phyloP scores from a whole-genome alignment of 495 filamentous ascomycete genomes.

The Wilcoxina mikolae region DNA sequence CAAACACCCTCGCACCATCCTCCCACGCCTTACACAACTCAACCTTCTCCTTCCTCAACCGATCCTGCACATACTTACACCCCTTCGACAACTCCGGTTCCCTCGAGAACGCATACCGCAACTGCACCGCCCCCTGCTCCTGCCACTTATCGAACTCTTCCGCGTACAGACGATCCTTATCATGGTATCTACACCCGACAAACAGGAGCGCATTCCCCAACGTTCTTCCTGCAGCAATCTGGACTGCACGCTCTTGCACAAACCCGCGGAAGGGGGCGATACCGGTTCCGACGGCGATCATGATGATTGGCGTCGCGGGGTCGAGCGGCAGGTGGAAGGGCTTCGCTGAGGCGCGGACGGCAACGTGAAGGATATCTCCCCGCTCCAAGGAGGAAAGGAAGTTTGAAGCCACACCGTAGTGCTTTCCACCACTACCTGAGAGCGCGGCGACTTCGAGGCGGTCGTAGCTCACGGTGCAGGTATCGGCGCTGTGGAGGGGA shows the following conservation, averaged over 20 bases:
- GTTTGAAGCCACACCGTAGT: conserved; percentile 41
- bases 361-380: conserved; percentile 48
- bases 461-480: conserved; percentile 51
- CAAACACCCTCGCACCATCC: conserved; percentile 46
- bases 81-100: conserved; percentile 29
- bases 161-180: conserved; percentile 45
- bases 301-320: conserved; percentile 49
- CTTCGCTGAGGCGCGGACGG: conserved; percentile 41
- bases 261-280: conserved; percentile 60
- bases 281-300: conserved; percentile 45
- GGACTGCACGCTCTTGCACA: conserved; percentile 48
- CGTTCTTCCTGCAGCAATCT: conserved; percentile 37
- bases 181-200: conserved; percentile 45
- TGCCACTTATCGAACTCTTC: conserved; percentile 48
- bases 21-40: conserved; percentile 41
- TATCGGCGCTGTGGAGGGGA: conserved; percentile 42
- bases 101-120: conserved; percentile 44
- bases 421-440: conserved; percentile 33
- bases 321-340: conserved; percentile 54
- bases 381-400: conserved; percentile 40
- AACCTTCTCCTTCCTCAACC: conserved; percentile 38
- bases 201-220: conserved; percentile 49
- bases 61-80: conserved; percentile 48
- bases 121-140: conserved; percentile 39
- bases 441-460: conserved; percentile 45